These are phyloP conservation scores for Phialocephala subalpina DNA, from an alignment of 2,329 filamentous ascomycete genomes.

Conservation along the genomic window DNA sequence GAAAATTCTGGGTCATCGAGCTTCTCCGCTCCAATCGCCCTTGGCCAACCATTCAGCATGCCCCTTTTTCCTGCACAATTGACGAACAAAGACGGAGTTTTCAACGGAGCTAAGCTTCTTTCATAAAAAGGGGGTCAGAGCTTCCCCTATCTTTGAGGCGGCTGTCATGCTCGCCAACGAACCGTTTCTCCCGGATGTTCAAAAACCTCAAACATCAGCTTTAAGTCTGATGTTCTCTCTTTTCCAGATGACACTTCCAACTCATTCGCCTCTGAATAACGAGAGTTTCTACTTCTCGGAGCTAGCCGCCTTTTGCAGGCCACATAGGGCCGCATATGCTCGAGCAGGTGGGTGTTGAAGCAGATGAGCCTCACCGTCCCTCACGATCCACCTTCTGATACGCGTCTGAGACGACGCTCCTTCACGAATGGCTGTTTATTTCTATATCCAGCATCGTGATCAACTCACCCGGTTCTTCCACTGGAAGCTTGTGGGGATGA, in stretches of 20 bases:
- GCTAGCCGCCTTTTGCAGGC: background rate
- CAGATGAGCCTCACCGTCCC: slow-evolving; percentile 32
- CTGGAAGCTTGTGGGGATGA: background rate
- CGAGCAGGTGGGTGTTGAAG: slow-evolving; percentile 21
- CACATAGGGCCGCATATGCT: background rate
- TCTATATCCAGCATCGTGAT: background rate
- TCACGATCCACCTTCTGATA: slow-evolving; percentile 31
- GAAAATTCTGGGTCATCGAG: slow-evolving; percentile 7
- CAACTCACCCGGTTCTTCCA: background rate
- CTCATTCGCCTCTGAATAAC: background rate
- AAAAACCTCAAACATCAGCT: background rate
- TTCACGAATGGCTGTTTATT: slow-evolving; percentile 13
- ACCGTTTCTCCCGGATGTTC: background rate
- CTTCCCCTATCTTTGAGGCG: slow-evolving; percentile 1
- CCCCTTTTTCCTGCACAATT: background rate
- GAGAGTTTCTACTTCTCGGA: background rate
- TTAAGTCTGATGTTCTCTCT: background rate
- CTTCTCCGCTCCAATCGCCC: background rate
- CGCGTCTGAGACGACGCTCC: slow-evolving; percentile 31
- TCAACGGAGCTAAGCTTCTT: background rate
- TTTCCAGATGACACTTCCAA: background rate
- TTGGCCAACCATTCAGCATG: background rate
- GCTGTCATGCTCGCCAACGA: background rate
- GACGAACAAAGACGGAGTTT: slow-evolving; percentile 2
- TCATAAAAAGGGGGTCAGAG: slow-evolving; percentile 8